Percentiles rank a stretch among this genome's conserved stretches.
Conservation (phyloP, 306 rosid genomes). For the Cicer judaicum region DNA sequence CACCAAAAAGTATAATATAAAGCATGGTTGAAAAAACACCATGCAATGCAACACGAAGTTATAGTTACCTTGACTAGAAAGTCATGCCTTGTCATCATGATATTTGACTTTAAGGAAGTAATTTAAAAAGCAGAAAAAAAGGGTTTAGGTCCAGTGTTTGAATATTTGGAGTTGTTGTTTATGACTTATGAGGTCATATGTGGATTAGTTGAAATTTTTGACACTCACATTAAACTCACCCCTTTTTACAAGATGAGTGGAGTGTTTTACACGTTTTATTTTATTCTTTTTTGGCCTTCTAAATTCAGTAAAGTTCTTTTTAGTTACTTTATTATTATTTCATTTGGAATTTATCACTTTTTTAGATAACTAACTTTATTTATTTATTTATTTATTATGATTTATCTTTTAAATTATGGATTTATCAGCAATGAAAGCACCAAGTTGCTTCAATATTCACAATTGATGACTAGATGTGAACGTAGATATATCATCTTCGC, state of each 20-base stretch:
- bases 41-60: slow-evolving; percentile 13
- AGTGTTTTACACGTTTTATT: slow-evolving; percentile 53
- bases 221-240: slow-evolving; percentile 27
- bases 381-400: no score
- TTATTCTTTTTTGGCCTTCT: slow-evolving; percentile 5
- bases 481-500: not conserved
- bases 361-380: not conserved
- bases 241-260: slow-evolving; percentile 2
- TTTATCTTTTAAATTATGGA: no score
- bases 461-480: slow-evolving; percentile 35
- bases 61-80: slow-evolving; percentile 43
- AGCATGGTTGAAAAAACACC: slow-evolving; percentile 10
- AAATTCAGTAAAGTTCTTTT: not conserved
- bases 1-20: not conserved
- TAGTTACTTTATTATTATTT: not conserved
- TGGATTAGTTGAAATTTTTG: slow-evolving; percentile 42
- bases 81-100: slow-evolving; percentile 31
- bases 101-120: slow-evolving; percentile 37
- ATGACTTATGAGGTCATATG: slow-evolving; percentile 13
- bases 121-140: not conserved
- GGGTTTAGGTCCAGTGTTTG: slow-evolving; percentile 15
- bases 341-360: slow-evolving; percentile 10
- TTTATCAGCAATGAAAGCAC: slow-evolving; percentile 13
- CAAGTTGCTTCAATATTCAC: slow-evolving; percentile 27
- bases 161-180: slow-evolving; percentile 42